phyloP scores from a whole-genome alignment of 805 yeast species.

The Wickerhamomyces xylosicus region DNA sequence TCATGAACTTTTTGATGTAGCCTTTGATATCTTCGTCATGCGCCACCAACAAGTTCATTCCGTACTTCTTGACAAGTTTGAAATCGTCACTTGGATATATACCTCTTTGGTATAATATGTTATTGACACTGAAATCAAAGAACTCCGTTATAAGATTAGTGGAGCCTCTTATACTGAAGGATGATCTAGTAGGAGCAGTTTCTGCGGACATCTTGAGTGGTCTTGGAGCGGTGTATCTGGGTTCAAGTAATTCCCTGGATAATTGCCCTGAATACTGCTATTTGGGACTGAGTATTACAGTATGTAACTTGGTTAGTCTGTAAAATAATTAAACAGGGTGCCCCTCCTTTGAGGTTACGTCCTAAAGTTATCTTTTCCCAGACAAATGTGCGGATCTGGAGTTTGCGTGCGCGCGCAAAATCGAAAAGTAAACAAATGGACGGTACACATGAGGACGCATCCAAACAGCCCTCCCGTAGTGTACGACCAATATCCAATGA shows the following conservation, averaged over 20 bases:
- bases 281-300: too few relatives aligned
- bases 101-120: constrained; percentile 80
- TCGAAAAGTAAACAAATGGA: background rate
- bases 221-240: too few relatives aligned
- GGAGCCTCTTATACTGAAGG: constrained; percentile 51
- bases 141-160: constrained; percentile 74
- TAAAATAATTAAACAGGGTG: too few relatives aligned
- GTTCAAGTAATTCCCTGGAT: too few relatives aligned
- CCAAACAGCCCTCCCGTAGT: too few relatives aligned
- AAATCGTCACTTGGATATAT: constrained; percentile 86
- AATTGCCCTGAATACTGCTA: too few relatives aligned
- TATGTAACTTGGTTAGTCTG: too few relatives aligned
- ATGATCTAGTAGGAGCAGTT: constrained; percentile 24
- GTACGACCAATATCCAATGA: too few relatives aligned
- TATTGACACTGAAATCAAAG: constrained; percentile 71
- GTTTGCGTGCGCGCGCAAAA: background rate
- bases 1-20: constrained; percentile 58
- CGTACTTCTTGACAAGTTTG: constrained; percentile 67
- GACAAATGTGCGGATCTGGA: too few relatives aligned
- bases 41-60: constrained; percentile 59
- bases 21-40: constrained; percentile 65
- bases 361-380: too few relatives aligned
- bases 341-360: too few relatives aligned
- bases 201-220: background rate
- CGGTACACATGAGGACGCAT: too few relatives aligned